Evolutionary conservation across 306 rosid genomes (phyloP), one percentile per base, ranked within the genome.

Genomic region (Benincasa hispida): DNA sequence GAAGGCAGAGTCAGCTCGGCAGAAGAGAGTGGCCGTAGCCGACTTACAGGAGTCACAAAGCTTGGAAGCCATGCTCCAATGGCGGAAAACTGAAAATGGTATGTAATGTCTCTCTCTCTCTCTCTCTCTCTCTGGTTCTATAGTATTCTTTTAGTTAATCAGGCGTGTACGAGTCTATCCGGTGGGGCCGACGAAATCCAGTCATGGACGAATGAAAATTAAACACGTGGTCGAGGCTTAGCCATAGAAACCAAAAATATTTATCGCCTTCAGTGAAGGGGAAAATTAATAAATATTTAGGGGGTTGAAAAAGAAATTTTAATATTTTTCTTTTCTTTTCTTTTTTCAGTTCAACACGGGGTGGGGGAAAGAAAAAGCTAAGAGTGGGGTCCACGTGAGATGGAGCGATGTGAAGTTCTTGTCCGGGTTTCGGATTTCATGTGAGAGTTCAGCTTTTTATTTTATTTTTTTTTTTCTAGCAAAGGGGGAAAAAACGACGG

Each of bases 41-140:
- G 95, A 86, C 53, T 92, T 89, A 83, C 97, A 94, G 0, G 91
- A 92, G 67, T 94, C 99, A n/a, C 99, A 94, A n/a, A 90, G 92
- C 89, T 92, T 94, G 19, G 96, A 90, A 2, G 97, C 87, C 99
- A 94, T 93, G 17, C 35, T 75, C 8, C 22, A 47, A 63, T 65
- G 61, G 60, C 34, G 22, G n/a, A 68, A 22, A 37, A 45, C n/a
- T 11, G 18, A 18, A 34, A 9, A 22, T 7, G 48, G 72, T 24
- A 8, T 19, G 51, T 5, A 50, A 67, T 47, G 19, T 42, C 5
- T 19, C 56, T 27, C 19, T 42, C n/a, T 41, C 2, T 57, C 42
- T 60, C 17, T 34, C 42, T 68, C 77, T 27, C 25, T 18, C 34
- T 19, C 6, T 7, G n/a, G 48, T 28, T 75, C 35, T 39, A 55